These are phyloP conservation scores for Eucalyptus decipiens DNA, from an alignment of 345 rosid species.

Conservation along the genomic window DNA sequence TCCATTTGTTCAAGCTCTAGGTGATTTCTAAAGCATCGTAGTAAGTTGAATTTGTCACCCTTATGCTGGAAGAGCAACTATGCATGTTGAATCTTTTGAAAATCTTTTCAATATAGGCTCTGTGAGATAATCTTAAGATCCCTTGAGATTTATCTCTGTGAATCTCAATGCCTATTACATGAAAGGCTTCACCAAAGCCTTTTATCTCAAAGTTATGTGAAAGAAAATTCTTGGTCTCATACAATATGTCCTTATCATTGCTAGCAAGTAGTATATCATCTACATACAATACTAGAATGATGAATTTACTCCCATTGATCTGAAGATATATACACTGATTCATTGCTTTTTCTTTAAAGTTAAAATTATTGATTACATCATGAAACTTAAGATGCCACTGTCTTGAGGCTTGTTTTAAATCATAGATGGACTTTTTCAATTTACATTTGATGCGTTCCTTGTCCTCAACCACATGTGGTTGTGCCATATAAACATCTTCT, in stretches of 20 bases:
- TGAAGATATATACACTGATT: neutral
- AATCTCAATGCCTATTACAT: neutral
- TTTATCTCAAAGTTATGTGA: neutral
- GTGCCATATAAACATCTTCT: neutral
- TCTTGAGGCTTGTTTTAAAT: neutral
- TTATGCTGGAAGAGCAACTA: neutral
- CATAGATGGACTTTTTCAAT: neutral
- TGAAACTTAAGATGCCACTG: neutral
- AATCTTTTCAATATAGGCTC: neutral
- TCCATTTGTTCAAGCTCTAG: neutral
- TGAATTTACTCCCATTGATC: neutral
- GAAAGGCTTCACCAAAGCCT: neutral
- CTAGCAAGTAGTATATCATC: neutral
- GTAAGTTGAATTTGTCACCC: neutral
- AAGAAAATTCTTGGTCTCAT: neutral
- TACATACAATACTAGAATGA: neutral
- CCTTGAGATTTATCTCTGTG: neutral
- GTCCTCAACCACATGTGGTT: conserved; percentile 4
- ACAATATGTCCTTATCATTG: neutral
- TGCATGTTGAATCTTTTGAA: neutral
- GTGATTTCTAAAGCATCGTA: neutral
- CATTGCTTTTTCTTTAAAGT: neutral
- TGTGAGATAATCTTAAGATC: neutral
- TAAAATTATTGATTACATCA: neutral
- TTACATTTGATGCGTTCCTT: neutral